These are phyloP conservation scores for Aspergillus sp. DNA, from an alignment of 2,329 filamentous ascomycete species.

Conservation along the genomic window DNA sequence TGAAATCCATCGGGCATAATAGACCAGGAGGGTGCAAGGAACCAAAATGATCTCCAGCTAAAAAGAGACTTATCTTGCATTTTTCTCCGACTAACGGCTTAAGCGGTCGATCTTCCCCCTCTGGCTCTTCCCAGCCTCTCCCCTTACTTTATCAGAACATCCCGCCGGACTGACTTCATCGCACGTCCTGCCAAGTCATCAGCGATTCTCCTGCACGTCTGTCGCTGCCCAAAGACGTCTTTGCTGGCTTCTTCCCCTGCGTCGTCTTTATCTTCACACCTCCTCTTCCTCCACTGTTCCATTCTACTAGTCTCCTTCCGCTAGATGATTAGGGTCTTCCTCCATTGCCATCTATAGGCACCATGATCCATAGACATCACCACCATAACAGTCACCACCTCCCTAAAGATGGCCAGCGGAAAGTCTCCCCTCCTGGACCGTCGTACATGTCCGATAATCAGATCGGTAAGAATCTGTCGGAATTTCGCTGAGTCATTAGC, in stretches of 20 bases:
- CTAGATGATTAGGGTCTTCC: background rate
- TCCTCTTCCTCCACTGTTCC: background rate
- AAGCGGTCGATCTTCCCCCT: background rate
- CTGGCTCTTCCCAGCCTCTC: background rate
- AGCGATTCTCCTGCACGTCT: no score
- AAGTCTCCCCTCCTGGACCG: slow-evolving; percentile 40
- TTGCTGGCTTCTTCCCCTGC: background rate
- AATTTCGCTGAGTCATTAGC: slow-evolving; percentile 10
- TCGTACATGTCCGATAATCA: slow-evolving; percentile 41
- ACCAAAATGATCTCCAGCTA: background rate
- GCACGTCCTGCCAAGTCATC: background rate
- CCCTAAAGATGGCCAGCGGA: slow-evolving; percentile 27
- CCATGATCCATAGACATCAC: slow-evolving; percentile 32
- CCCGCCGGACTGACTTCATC: background rate
- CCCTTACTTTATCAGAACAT: background rate
- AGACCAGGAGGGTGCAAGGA: background rate
- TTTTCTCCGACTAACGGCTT: background rate
- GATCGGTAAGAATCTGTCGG: slow-evolving; percentile 31
- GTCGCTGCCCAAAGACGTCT: background rate
- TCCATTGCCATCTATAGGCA: slow-evolving; percentile 2
- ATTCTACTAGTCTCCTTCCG: no score
- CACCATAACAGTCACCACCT: slow-evolving; percentile 15
- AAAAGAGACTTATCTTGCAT: background rate
- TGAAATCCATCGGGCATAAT: background rate
- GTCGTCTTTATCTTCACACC: background rate